These are phyloP conservation scores for Centella asiatica DNA, from an alignment of 129 eudicot genomes.

Conservation along the genomic window DNA sequence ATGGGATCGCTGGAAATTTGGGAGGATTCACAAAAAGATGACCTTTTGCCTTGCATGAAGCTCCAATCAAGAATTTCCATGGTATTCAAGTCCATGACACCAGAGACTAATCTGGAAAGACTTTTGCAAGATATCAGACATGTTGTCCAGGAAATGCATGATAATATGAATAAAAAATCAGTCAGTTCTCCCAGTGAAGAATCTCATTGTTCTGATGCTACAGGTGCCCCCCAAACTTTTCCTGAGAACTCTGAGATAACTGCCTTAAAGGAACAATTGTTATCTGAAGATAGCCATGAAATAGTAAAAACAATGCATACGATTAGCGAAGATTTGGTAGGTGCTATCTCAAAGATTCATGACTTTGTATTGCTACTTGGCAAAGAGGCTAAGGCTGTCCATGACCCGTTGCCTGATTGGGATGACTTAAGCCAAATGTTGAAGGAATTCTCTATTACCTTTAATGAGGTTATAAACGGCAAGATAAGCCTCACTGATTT, in stretches of 20 bases:
- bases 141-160: conserved; percentile 32
- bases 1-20: conserved; percentile 17
- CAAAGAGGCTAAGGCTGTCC: conserved; percentile 60
- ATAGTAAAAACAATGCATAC: conserved; percentile 6
- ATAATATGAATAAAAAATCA: conserved; percentile 17
- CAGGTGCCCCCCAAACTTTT: conserved; percentile 8
- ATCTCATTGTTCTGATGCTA: conserved; percentile 5
- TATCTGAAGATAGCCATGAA: conserved; percentile 17
- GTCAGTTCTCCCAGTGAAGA: conserved; percentile 5
- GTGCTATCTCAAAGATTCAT: conserved; percentile 54
- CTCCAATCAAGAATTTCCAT: conserved; percentile 35
- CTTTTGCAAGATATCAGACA: conserved; percentile 29
- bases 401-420: conserved; percentile 35
- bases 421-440: conserved; percentile 37
- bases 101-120: conserved; percentile 28
- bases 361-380: conserved; percentile 53
- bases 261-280: conserved; percentile 20
- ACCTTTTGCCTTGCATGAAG: conserved; percentile 18
- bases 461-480: conserved; percentile 30
- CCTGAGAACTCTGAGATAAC: conserved; percentile 19
- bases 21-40: conserved; percentile 15
- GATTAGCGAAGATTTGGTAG: conserved; percentile 36
- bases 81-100: conserved; percentile 32
- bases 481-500: conserved; percentile 36
- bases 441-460: conserved; percentile 39